Evolutionary conservation across 768 basidiomycete genomes (phyloP).

Genomic region (Psilocybe sp.): DNA sequence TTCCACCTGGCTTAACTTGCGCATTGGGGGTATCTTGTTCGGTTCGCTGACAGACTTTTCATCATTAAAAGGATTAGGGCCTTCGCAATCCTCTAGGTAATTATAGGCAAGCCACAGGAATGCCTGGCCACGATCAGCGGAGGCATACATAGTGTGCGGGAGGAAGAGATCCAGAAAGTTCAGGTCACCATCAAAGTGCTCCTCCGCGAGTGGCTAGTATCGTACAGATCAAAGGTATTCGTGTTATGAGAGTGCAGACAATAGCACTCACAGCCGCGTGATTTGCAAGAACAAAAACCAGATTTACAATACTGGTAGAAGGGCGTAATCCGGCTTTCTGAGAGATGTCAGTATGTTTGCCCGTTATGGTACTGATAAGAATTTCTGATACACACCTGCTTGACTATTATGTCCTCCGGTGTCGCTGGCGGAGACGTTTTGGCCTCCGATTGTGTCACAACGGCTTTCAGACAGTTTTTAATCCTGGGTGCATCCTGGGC

Average conservation of each 20-base stretch:
- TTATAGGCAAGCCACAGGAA: conserved; percentile 85
- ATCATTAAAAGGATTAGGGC: conserved; percentile 75
- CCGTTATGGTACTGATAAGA: conserved; percentile 4
- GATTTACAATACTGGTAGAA: conserved; percentile 82
- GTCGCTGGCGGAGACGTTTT: conserved; percentile 66
- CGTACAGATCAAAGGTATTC: conserved; percentile 1
- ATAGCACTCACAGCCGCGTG: conserved; percentile 63
- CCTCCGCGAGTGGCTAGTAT: conserved; percentile 51
- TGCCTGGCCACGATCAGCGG: conserved; percentile 68
- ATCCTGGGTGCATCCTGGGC: conserved; percentile 90
- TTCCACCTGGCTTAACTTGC: conserved; percentile 53
- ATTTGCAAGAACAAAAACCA: conserved; percentile 80
- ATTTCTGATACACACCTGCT: conserved; percentile 45
- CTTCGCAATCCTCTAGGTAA: conserved; percentile 67
- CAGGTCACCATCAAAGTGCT: conserved; percentile 71
- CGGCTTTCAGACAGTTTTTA: conserved; percentile 87
- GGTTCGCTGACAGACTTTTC: conserved; percentile 53
- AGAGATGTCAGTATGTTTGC: conserved; percentile 11
- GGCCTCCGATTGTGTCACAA: conserved; percentile 67
- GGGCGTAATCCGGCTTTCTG: conserved; percentile 64
- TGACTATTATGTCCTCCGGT: conserved; percentile 70
- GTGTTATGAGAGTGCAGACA: conserved; percentile 1
- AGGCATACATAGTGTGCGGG: conserved; percentile 64
- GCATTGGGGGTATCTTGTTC: conserved; percentile 64
- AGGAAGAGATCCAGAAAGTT: conserved; percentile 87